phyloP scores from a whole-genome alignment of 345 rosid species.

The Turritis glabra region DNA sequence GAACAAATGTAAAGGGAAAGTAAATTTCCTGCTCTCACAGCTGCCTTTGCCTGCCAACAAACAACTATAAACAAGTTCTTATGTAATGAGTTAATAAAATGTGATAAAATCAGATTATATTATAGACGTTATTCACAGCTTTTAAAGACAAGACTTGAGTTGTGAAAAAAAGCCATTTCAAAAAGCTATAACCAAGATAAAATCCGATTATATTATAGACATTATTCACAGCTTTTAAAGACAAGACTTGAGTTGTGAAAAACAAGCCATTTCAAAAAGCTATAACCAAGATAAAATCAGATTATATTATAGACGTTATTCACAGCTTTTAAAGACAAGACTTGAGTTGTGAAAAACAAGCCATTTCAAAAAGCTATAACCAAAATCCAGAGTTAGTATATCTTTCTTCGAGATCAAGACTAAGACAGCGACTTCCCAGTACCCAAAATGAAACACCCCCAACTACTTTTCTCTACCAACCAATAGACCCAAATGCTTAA shows the following conservation, averaged over 20 bases:
- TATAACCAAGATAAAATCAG: background rate
- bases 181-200: too few species aligned
- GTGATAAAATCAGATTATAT: background rate
- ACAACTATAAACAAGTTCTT: background rate
- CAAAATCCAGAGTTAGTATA: background rate
- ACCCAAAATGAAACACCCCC: background rate
- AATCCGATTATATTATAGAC: background rate
- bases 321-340: background rate
- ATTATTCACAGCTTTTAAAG: background rate
- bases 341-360: too few species aligned
- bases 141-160: background rate
- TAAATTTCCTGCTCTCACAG: background rate
- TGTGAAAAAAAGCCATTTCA: background rate
- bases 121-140: background rate
- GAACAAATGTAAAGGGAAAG: background rate
- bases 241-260: background rate
- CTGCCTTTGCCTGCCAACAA: slow-evolving; percentile 6
- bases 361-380: background rate
- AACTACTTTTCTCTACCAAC: slow-evolving; percentile 7
- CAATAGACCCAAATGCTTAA: background rate
- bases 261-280: too few species aligned
- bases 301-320: background rate
- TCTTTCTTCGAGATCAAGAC: slow-evolving; percentile 8
- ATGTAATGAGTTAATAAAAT: background rate
- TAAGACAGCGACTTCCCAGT: slow-evolving; percentile 5